These are phyloP conservation scores for Hygrophoropsis aurantiaca DNA, from an alignment of 768 basidiomycete genomes.

Conservation along the genomic window DNA sequence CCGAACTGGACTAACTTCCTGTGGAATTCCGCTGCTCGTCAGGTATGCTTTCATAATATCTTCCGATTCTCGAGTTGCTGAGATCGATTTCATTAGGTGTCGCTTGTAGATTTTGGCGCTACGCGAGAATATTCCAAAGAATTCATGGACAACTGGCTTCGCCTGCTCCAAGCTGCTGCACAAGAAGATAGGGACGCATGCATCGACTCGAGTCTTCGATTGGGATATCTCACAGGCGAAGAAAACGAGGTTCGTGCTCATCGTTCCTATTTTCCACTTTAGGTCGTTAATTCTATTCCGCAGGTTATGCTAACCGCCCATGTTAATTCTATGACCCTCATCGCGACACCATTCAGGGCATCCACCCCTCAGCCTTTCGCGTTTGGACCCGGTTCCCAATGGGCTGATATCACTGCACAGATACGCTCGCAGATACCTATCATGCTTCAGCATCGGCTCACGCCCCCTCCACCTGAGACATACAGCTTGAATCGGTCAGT, in stretches of 20 bases:
- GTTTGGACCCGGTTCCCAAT: slow-evolving; percentile 68
- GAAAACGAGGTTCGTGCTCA: slow-evolving; percentile 65
- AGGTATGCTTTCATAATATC: slow-evolving; percentile 39
- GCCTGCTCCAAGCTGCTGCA: slow-evolving; percentile 80
- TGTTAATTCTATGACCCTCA: slow-evolving; percentile 75
- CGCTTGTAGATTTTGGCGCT: slow-evolving; percentile 95
- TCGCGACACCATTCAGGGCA: slow-evolving; percentile 81
- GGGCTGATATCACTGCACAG: slow-evolving; percentile 70
- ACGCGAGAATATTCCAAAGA: slow-evolving; percentile 80
- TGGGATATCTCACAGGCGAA: slow-evolving; percentile 89
- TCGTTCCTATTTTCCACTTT: not conserved
- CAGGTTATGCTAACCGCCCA: slow-evolving; percentile 86
- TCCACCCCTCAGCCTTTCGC: slow-evolving; percentile 67
- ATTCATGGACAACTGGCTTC: slow-evolving; percentile 89
- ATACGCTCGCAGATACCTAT: slow-evolving; percentile 83
- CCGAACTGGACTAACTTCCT: slow-evolving; percentile 99
- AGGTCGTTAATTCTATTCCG: not conserved
- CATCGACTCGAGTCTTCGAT: slow-evolving; percentile 66
- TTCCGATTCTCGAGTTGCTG: too few species aligned
- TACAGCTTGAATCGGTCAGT: slow-evolving; percentile 87
- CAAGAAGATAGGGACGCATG: slow-evolving; percentile 66
- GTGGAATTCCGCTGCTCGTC: slow-evolving; percentile 67
- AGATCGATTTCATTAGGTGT: slow-evolving; percentile 47
- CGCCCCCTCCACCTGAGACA: slow-evolving; percentile 92
- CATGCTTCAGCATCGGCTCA: slow-evolving; percentile 86